These are phyloP conservation scores for Hemileccinum impolitum DNA, from an alignment of 768 basidiomycete genomes.

Conservation along the genomic window DNA sequence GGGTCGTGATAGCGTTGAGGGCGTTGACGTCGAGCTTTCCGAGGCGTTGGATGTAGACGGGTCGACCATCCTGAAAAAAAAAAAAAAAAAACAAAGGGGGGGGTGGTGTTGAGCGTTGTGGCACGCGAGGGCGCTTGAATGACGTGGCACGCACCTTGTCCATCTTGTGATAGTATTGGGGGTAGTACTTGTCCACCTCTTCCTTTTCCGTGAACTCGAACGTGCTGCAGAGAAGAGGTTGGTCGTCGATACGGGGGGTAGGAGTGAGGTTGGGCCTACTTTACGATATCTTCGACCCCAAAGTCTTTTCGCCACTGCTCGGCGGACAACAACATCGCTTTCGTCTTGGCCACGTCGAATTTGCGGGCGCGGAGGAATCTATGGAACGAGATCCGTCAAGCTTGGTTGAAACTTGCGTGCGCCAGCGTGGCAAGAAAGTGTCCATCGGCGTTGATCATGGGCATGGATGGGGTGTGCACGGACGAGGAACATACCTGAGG, in stretches of 20 bases:
- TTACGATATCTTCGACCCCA: slow-evolving; percentile 69
- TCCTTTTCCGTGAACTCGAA: slow-evolving; percentile 85
- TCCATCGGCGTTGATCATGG: slow-evolving; percentile 17
- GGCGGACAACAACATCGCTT: slow-evolving; percentile 74
- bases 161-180: slow-evolving; percentile 93
- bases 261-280: slow-evolving; percentile 46
- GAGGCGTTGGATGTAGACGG: slow-evolving; percentile 91
- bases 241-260: background rate
- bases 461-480: background rate
- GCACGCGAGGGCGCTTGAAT: background rate
- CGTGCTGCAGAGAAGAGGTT: slow-evolving; percentile 41
- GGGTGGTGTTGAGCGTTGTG: background rate
- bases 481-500: slow-evolving; percentile 46
- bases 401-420: background rate
- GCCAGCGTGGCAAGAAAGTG: background rate
- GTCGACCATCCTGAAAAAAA: slow-evolving; percentile 86
- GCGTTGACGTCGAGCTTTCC: slow-evolving; percentile 85
- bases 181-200: slow-evolving; percentile 88
- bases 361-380: slow-evolving; percentile 93
- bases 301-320: slow-evolving; percentile 92
- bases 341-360: slow-evolving; percentile 81
- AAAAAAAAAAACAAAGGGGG: too few species aligned
- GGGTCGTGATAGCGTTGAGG: slow-evolving; percentile 78
- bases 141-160: slow-evolving; percentile 62
- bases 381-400: background rate